Conservation (phyloP, 768 basidiomycete genomes). For the Suillus sp. region DNA sequence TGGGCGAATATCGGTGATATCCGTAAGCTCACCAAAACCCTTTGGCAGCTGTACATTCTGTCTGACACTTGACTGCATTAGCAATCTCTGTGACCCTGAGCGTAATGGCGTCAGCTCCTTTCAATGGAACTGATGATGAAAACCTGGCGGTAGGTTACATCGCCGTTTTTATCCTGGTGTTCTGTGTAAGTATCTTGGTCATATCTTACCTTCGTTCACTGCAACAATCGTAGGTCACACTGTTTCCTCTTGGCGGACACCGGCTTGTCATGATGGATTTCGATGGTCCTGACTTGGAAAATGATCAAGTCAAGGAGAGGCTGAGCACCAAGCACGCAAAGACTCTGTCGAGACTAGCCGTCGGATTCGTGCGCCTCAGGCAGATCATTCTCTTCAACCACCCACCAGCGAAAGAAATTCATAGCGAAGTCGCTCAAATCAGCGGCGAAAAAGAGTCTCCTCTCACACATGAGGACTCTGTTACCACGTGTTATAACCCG, state of each 20-base stretch:
- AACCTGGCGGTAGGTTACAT: constrained; percentile 69
- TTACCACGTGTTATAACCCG: background rate
- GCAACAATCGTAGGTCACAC: constrained; percentile 46
- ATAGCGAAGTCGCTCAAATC: background rate
- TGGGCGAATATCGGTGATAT: constrained; percentile 75
- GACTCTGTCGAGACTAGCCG: constrained; percentile 7
- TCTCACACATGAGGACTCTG: background rate
- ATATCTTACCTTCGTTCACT: background rate
- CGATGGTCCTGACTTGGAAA: constrained; percentile 60
- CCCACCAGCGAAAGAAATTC: background rate
- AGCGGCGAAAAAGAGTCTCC: background rate
- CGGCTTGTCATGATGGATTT: constrained; percentile 63
- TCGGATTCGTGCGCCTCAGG: constrained; percentile 16
- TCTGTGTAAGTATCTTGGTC: constrained; percentile 44
- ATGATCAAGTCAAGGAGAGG: constrained; percentile 53
- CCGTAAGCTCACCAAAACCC: constrained; percentile 44
- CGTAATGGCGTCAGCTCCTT: constrained; percentile 61
- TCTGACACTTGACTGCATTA: constrained; percentile 26
- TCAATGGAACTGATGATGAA: constrained; percentile 58
- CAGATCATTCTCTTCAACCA: background rate
- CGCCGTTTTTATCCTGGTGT: constrained; percentile 61
- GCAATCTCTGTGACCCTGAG: constrained; percentile 69
- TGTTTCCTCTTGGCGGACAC: constrained; percentile 66
- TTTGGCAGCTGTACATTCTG: background rate
- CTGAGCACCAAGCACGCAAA: constrained; percentile 41